These are phyloP conservation scores for Mikania micrantha DNA, from an alignment of 129 eudicot species.

Conservation along the genomic window DNA sequence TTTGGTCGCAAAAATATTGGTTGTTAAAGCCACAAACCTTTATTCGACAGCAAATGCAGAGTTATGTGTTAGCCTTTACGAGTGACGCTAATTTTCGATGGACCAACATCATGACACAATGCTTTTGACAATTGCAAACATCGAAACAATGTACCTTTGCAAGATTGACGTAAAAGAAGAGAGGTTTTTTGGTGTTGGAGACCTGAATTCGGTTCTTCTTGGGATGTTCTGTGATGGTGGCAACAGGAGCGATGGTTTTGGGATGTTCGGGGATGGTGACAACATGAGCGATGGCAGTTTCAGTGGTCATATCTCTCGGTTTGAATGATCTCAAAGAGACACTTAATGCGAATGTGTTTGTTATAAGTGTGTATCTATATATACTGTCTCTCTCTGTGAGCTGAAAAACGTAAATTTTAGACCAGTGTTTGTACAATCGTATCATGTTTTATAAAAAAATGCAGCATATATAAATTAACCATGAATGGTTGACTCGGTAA, in stretches of 20 bases:
- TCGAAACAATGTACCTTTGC: constrained; percentile 47
- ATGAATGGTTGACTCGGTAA: constrained; percentile 26
- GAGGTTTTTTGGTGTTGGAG: constrained; percentile 89
- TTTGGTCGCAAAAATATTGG: too few species aligned
- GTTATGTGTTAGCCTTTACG: too few species aligned
- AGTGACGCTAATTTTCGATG: too few species aligned
- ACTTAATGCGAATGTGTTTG: constrained; percentile 13
- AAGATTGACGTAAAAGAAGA: constrained; percentile 88
- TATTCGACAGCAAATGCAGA: too few species aligned
- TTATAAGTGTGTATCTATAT: constrained; percentile 29
- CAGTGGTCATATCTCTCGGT: constrained; percentile 25
- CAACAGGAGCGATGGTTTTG: too few species aligned
- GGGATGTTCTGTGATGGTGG: constrained; percentile 5
- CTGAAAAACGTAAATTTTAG: constrained; percentile 13
- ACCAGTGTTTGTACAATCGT: constrained; percentile 31
- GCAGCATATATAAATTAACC: constrained; percentile 16
- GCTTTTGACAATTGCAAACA: too few species aligned
- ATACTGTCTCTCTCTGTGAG: constrained; percentile 25
- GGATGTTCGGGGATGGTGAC: constrained; percentile 21
- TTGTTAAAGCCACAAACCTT: too few species aligned
- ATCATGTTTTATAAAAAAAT: constrained; percentile 6
- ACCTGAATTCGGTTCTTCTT: constrained; percentile 93
- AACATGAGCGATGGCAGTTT: constrained; percentile 29
- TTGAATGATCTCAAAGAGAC: constrained; percentile 22
- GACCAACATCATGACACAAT: too few species aligned